Base-by-base conservation (phyloP, 768 basidiomycete genomes). In the Tylopilus balloui region DNA sequence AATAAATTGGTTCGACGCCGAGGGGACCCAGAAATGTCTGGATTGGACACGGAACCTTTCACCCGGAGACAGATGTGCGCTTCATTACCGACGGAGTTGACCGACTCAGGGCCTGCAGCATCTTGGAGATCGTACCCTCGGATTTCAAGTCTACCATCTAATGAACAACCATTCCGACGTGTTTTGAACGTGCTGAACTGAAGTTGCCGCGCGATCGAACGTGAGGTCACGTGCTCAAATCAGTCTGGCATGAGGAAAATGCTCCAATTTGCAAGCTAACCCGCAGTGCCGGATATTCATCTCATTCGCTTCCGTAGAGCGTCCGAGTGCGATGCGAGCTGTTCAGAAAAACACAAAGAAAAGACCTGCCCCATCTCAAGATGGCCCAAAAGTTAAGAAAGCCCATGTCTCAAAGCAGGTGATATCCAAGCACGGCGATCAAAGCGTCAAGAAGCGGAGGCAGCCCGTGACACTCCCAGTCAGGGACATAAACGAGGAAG, bases 371-470 rank as follows among this genome's bases (percentile, higher is more conserved):
- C 24, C 67, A 1, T 67, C 74, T 3, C 78, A 79, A 55, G 65
- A 66, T 29, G 78, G 78, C 9, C 73, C 76, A 4, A 73, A 71
- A 47, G 12, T 68, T 20, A 86, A 87, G 69, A 84, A 81, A 63
- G 61, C 64, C 1, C 78, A 77, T 52, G 51, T 75, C 6, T 76
- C 75, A 32, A 70, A 71, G 38, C 50, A 65, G 29, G 29, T 44
- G 6, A 52, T 49, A 40, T 52, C 56, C 34, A 59, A 56, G 51
- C 42, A 37, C 4, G 24, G 36, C 24, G 50, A 62, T 43, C 71
- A 74, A 56, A 59, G 66, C 45, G 67, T 71, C 50, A 78, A 77
- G 65, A 81, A 78, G 65, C 77, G 86, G n/a, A 80, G 78, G 57
- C 71, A 69, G 34, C 84, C 84, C 13, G 75, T 87, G 3, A 85